These are phyloP conservation scores for Silene conica DNA, from an alignment of 148 eudicot species.

Conservation along the genomic window DNA sequence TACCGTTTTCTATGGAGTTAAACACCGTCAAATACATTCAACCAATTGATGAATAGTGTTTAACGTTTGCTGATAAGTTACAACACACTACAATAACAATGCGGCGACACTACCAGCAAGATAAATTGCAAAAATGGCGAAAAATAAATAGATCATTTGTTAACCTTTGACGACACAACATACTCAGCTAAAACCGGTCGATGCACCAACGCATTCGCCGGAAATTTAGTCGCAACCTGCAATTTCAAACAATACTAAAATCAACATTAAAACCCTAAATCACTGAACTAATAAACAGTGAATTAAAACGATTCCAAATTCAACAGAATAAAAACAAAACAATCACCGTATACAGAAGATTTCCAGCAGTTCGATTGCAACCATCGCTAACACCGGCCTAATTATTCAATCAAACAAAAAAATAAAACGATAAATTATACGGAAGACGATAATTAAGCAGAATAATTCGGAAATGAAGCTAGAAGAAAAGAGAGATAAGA, in stretches of 20 bases:
- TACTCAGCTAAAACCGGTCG: slow-evolving; percentile 57
- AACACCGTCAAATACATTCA: not conserved
- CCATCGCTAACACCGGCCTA: slow-evolving; percentile 86
- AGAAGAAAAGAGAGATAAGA: not conserved
- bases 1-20: not conserved
- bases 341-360: slow-evolving; percentile 72
- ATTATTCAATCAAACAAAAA: slow-evolving; percentile 9
- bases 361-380: slow-evolving; percentile 67
- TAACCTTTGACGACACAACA: slow-evolving; percentile 68
- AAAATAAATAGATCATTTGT: not conserved
- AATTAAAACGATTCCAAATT: too few relatives aligned
- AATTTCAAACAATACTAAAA: slow-evolving; percentile 7
- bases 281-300: too few relatives aligned
- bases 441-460: not conserved
- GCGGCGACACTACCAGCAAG: not conserved
- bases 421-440: not conserved
- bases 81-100: not conserved
- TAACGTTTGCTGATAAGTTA: not conserved
- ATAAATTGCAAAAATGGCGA: not conserved
- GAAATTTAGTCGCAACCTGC: slow-evolving; percentile 90
- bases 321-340: not conserved
- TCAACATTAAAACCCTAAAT: not conserved
- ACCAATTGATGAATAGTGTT: not conserved
- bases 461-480: not conserved
- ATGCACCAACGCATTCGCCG: slow-evolving; percentile 79